Conservation (phyloP, 768 basidiomycete genomes). For the Coprinopsis strossmayeri region DNA sequence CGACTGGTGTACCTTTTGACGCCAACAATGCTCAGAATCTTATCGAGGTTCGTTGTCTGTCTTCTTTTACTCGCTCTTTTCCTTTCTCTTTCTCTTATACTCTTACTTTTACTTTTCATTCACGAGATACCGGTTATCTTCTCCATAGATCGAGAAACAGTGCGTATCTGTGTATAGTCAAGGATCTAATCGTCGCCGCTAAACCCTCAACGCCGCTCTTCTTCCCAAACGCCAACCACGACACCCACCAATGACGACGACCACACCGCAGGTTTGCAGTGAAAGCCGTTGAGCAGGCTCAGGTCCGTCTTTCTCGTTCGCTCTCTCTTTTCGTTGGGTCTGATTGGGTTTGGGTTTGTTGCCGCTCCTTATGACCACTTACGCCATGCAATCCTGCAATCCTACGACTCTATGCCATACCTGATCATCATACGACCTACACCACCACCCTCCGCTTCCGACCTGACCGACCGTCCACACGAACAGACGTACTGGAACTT, state of each 20-base stretch:
- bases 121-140: not conserved
- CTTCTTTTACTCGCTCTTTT: not conserved
- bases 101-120: not conserved
- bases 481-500: conserved; percentile 91
- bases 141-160: conserved; percentile 89
- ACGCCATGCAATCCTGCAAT: not conserved
- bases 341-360: no score
- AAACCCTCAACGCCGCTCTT: not conserved
- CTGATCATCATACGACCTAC: no score
- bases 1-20: no score
- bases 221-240: not conserved
- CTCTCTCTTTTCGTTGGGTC: not conserved
- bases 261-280: conserved; percentile 66
- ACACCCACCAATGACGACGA: not conserved
- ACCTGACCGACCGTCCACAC: not conserved
- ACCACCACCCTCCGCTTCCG: no score
- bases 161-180: conserved; percentile 32
- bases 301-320: conserved; percentile 43
- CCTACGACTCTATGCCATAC: not conserved
- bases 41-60: conserved; percentile 57
- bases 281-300: conserved; percentile 93
- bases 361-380: not conserved
- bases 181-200: not conserved
- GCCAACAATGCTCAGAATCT: conserved; percentile 90
- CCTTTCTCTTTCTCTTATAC: not conserved